These are phyloP conservation scores for Yamadazyma triangularis DNA, from an alignment of 1,139 yeast genomes.

Conservation along the genomic window DNA sequence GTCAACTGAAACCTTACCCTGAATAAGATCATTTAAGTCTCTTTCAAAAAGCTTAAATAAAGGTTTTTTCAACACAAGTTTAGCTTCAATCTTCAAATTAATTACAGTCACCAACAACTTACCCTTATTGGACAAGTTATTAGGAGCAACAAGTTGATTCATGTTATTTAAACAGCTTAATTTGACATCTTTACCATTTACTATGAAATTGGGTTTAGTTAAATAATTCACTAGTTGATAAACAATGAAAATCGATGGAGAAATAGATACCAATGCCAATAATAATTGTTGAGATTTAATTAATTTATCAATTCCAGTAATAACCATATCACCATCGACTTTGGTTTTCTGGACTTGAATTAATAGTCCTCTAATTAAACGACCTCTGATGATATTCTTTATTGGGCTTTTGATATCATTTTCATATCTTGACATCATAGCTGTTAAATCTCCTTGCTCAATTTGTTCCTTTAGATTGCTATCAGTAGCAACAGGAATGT, in stretches of 20 bases:
- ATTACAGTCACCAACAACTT: conserved; percentile 54
- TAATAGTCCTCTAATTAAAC: conserved; percentile 67
- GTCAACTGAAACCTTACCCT: conserved; percentile 7
- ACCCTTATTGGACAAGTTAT: conserved; percentile 33
- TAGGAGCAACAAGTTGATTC: conserved; percentile 45
- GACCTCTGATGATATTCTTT: conserved; percentile 59
- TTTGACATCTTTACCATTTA: conserved; percentile 38
- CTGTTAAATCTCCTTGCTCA: conserved; percentile 62
- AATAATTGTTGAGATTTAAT: conserved; percentile 89
- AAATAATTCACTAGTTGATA: conserved; percentile 32
- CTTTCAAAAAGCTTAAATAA: conserved; percentile 9
- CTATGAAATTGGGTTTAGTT: conserved; percentile 22
- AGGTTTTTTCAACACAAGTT: conserved; percentile 19
- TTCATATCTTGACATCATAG: conserved; percentile 79
- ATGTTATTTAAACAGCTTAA: conserved; percentile 47
- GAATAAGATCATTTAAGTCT: conserved; percentile 9
- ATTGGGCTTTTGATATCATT: conserved; percentile 68
- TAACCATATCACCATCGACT: conserved; percentile 90
- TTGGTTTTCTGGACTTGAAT: conserved; percentile 93
- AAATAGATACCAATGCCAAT: conserved; percentile 83
- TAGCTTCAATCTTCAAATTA: conserved; percentile 48
- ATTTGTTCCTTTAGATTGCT: conserved; percentile 39
- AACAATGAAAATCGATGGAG: conserved; percentile 69
- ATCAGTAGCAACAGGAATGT: conserved; percentile 15
- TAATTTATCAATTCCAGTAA: conserved; percentile 85